phyloP scores from a whole-genome alignment of 2,329 filamentous ascomycete species.

The Colletotrichum sp. region DNA sequence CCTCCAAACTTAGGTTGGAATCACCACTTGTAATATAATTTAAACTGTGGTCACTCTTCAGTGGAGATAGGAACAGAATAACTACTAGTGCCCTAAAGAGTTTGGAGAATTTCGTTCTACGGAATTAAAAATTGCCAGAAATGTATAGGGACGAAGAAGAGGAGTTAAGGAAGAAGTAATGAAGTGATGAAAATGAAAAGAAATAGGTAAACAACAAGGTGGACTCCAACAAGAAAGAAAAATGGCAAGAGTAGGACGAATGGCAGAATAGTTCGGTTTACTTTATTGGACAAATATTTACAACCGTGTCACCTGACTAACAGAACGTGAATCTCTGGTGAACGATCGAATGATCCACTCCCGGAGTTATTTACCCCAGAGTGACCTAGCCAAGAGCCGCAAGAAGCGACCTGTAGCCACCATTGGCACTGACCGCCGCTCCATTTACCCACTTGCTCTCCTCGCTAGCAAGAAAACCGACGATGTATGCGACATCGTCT shows the following conservation, averaged over 20 bases:
- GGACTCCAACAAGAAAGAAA: neutral
- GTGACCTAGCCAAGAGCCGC: neutral
- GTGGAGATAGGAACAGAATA: no score
- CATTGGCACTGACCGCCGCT: neutral
- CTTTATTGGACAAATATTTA: neutral
- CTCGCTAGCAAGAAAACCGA: slow-evolving; percentile 3
- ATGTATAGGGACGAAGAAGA: accelerated
- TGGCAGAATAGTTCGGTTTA: accelerated
- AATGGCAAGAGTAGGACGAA: neutral
- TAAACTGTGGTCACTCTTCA: no score
- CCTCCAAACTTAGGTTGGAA: no score
- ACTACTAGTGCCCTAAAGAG: accelerated
- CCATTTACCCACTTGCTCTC: slow-evolving; percentile 4
- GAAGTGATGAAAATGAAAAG: no score
- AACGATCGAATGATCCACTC: neutral
- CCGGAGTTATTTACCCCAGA: accelerated
- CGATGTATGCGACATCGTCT: slow-evolving; percentile 1
- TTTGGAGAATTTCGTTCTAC: no score
- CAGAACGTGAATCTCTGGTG: neutral
- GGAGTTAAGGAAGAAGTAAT: accelerated
- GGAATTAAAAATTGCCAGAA: no score
- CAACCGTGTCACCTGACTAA: accelerated
- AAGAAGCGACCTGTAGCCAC: neutral
- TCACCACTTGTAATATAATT: no score
- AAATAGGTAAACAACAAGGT: no score